These are phyloP conservation scores for Radiomyces spectabilis DNA, from an alignment of 192 early-diverging fungal genomes.

Conservation along the genomic window DNA sequence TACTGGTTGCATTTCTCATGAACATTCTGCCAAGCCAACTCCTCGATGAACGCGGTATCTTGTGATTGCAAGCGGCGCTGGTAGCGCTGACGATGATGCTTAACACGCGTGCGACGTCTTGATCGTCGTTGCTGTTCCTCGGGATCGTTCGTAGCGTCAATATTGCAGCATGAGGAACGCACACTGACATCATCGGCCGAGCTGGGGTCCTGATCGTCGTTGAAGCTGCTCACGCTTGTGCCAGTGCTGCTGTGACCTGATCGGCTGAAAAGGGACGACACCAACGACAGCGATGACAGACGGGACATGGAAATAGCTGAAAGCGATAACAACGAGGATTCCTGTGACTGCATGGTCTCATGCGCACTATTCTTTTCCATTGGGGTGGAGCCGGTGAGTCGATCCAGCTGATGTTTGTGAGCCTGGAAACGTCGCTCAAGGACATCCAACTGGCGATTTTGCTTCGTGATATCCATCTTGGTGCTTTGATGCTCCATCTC, in stretches of 20 bases:
- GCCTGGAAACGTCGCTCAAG: constrained; percentile 12
- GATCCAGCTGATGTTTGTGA: no score
- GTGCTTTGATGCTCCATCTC: constrained; percentile 1
- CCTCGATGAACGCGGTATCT: no score
- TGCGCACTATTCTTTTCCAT: not conserved
- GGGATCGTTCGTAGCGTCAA: not conserved
- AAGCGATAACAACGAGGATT: not conserved
- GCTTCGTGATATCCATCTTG: not conserved
- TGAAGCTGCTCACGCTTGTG: not conserved
- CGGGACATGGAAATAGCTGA: constrained; percentile 6
- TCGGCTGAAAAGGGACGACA: constrained; percentile 13
- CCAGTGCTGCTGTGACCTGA: not conserved
- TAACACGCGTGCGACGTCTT: not conserved
- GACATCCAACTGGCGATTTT: constrained; percentile 12
- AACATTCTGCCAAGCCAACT: no score
- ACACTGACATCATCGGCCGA: not conserved
- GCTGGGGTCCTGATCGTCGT: not conserved
- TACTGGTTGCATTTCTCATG: no score
- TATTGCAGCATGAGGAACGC: not conserved
- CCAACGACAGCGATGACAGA: constrained; percentile 8
- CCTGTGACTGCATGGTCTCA: not conserved
- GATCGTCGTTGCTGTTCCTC: not conserved
- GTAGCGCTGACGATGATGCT: not conserved
- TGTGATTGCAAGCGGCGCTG: no score
- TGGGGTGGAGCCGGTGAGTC: not conserved